Percentiles rank a stretch among this genome's conserved stretches.
These are phyloP conservation scores for Cucurbita maxima DNA, from an alignment of 306 rosid genomes.

Conservation along the genomic window DNA sequence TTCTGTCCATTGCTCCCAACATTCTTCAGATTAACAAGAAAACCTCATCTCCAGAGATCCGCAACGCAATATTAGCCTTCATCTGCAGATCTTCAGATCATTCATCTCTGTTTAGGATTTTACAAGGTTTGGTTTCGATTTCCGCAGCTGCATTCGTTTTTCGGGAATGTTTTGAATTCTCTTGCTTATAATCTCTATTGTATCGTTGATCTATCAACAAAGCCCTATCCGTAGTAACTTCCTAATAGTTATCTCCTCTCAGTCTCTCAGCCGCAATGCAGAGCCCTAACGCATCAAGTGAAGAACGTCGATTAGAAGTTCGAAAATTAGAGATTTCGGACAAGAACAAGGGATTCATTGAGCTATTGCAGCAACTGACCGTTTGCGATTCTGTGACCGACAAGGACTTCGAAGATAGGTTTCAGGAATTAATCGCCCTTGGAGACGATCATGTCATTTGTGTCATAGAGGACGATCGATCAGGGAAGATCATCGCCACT, in stretches of 20 bases:
- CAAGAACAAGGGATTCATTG: constrained; percentile 57
- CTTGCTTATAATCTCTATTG: not conserved
- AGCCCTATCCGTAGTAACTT: not conserved
- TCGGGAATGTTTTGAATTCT: not conserved
- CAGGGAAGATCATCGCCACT: constrained; percentile 45
- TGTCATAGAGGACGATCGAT: constrained; percentile 41
- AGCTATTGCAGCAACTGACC: constrained; percentile 54
- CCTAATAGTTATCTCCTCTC: not conserved
- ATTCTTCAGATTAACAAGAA: not conserved
- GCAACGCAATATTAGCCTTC: not conserved
- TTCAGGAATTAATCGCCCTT: constrained; percentile 32
- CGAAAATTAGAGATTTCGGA: constrained; percentile 48
- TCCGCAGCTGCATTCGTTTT: not conserved
- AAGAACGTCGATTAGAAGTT: constrained; percentile 21
- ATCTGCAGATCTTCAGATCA: not conserved
- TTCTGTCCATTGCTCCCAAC: not conserved
- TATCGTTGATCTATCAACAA: not conserved
- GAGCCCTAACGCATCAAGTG: not conserved
- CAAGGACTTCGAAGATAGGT: constrained; percentile 49
- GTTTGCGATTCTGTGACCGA: constrained; percentile 59
- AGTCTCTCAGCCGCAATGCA: not conserved
- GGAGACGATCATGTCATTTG: constrained; percentile 54
- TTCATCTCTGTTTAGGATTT: not conserved
- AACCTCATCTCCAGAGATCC: not conserved
- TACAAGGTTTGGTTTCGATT: not conserved